A percentile compares a stretch with the other conserved stretches of the same genome.
phyloP scores from a whole-genome alignment of 192 early-diverging fungal species.

The Backusella sp. region DNA sequence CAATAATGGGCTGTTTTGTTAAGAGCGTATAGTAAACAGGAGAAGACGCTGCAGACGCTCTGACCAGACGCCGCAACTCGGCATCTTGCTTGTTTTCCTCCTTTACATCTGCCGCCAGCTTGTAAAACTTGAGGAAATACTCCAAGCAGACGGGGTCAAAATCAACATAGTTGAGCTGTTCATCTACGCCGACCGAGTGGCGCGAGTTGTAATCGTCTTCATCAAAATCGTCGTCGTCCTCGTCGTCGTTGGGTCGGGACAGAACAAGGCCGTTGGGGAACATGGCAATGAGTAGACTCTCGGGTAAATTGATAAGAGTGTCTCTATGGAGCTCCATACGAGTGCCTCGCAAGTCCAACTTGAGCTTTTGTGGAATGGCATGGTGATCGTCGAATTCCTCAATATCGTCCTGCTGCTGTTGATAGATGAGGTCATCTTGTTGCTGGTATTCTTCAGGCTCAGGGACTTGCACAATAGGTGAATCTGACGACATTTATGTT shows the following conservation, averaged over 20 bases:
- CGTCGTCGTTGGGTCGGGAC: constrained; percentile 25
- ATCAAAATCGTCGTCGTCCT: constrained; percentile 35
- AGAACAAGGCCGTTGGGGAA: constrained; percentile 62
- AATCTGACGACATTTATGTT: constrained; percentile 40
- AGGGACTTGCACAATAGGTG: constrained; percentile 53
- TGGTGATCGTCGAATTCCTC: constrained; percentile 27
- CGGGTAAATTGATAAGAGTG: constrained; percentile 53
- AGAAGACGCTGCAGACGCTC: constrained; percentile 14
- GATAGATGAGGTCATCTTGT: constrained; percentile 33
- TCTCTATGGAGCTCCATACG: constrained; percentile 59
- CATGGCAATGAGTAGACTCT: constrained; percentile 62
- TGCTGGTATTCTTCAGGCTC: constrained; percentile 32
- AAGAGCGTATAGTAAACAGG: constrained; percentile 48
- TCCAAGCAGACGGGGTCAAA: constrained; percentile 56
- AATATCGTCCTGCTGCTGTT: constrained; percentile 22
- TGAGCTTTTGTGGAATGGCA: constrained; percentile 48
- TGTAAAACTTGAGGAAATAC: constrained; percentile 53
- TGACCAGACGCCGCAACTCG: constrained; percentile 21
- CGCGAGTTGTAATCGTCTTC: constrained; percentile 42
- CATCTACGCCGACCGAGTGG: constrained; percentile 39
- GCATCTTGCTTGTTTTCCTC: constrained; percentile 28
- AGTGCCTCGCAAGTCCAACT: constrained; percentile 59
- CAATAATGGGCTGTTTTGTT: constrained; percentile 68
- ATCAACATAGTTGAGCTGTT: constrained; percentile 53
- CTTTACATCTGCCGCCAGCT: constrained; percentile 36